Evolutionary conservation across 2,329 filamentous ascomycete species (phyloP).

Genomic region (Diaporthe sp.): DNA sequence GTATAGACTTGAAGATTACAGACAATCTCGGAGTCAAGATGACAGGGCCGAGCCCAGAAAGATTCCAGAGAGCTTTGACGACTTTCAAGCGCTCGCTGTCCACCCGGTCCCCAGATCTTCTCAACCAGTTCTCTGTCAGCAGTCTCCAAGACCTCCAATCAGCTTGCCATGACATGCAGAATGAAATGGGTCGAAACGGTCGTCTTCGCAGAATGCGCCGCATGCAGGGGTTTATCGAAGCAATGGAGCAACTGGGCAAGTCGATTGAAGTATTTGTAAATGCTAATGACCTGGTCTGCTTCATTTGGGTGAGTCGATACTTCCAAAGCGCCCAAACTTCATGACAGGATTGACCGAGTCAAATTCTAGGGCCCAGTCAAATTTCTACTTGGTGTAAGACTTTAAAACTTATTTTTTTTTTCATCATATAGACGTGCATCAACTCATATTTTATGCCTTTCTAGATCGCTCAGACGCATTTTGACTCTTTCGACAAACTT

Average conservation of each 20-base stretch:
- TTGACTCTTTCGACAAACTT: constrained; percentile 26
- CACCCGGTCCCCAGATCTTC: not conserved
- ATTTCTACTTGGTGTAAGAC: not conserved
- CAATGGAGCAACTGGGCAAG: constrained; percentile 1
- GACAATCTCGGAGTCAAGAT: not conserved
- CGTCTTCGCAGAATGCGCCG: constrained; percentile 7
- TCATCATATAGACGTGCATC: no score
- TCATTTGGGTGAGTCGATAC: not conserved
- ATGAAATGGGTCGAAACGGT: not conserved
- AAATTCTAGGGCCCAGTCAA: not conserved
- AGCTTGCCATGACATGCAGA: not conserved
- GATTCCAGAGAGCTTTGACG: constrained; percentile 3
- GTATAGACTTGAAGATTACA: not conserved
- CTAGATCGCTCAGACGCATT: not conserved
- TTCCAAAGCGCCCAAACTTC: not conserved
- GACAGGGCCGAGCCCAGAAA: not conserved
- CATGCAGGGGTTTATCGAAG: not conserved
- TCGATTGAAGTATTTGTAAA: constrained; percentile 5
- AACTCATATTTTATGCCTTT: not conserved
- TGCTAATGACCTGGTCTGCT: constrained; percentile 3
- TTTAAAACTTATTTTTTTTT: no score
- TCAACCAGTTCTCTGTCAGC: not conserved
- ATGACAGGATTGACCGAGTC: not conserved
- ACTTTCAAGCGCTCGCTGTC: constrained; percentile 4
- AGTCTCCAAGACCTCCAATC: not conserved